Percentiles rank a stretch among this genome's conserved stretches.
Evolutionary conservation across 1,284 basidiomycete species (phyloP).

Genomic region (Apiotrichum brassicae): DNA sequence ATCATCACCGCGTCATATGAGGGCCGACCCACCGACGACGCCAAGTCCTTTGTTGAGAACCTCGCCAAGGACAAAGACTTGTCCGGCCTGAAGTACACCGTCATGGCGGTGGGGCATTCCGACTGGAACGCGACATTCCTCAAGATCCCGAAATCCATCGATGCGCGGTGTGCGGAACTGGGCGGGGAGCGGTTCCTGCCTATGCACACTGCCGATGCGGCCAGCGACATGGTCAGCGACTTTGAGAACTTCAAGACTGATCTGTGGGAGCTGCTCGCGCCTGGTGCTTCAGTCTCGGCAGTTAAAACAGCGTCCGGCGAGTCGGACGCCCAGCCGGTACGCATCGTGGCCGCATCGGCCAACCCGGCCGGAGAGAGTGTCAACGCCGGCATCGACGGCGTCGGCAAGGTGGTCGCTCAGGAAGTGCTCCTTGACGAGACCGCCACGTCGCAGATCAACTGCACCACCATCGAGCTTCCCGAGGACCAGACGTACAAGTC

Average conservation of each 20-base stretch:
- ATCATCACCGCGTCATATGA: conserved; percentile 55
- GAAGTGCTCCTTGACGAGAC: conserved; percentile 12
- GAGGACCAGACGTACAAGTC: conserved; percentile 48
- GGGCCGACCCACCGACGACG: conserved; percentile 41
- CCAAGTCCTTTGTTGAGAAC: conserved; percentile 12
- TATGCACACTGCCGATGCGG: conserved; percentile 30
- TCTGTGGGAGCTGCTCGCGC: conserved; percentile 50
- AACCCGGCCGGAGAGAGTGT: conserved; percentile 7
- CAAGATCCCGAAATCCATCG: conserved; percentile 51
- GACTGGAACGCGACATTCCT: conserved; percentile 56
- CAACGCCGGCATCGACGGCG: neutral
- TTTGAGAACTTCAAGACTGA: conserved; percentile 51
- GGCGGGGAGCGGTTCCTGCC: conserved; percentile 47
- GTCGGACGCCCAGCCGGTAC: neutral
- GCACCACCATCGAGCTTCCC: conserved; percentile 51
- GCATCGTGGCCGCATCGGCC: conserved; percentile 6
- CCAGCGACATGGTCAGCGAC: conserved; percentile 49
- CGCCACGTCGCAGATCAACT: conserved; percentile 14
- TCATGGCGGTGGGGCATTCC: conserved; percentile 55
- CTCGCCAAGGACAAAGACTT: conserved; percentile 39
- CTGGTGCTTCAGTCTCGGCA: neutral
- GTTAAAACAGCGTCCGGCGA: too few species aligned
- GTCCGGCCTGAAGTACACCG: conserved; percentile 50
- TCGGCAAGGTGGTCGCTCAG: conserved; percentile 6
- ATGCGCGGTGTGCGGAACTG: conserved; percentile 45